Evolutionary conservation across 768 basidiomycete species (phyloP), one percentile per base, ranked within the genome.

Genomic region (Boletus edulis): DNA sequence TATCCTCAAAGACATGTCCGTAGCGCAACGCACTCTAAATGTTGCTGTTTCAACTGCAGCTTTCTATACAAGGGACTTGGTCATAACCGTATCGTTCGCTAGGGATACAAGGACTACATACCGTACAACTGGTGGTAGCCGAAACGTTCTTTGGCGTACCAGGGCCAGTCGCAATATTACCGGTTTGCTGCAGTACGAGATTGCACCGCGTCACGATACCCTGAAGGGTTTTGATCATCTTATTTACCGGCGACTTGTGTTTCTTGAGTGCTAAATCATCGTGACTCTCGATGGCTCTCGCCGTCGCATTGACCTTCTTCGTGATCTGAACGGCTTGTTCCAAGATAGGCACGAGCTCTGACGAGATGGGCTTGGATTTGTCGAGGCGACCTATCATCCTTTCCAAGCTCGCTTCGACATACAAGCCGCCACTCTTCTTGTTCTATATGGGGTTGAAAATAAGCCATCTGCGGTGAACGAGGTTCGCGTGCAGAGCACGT

Each of bases 151-250:
- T 51, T 22, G 56, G 56, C 5, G 60, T 62, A 18, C 60, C 61
- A 18, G 61, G 61, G 15, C 60, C 61, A 14, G 48, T 58, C 13
- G 53, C 56, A n/a, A 41, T 31, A n/a, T 46, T 58, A 1, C 56
- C 61, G 2, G 56, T 54, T 38, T 62, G 61, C 29, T 55, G 61
- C 12, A 62, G 50, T 41, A 62, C 55, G 20, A 62, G 60, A 34
- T 62, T 62, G 39, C 61, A 62, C 38, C 48, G 60, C 12, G 61
- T 62, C n/a, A 62, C 61, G n/a, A 58, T 55, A 14, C 29, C 48
- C 22, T 51, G 56, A 15, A 62, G 51, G 15, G 42, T 27, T 5
- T 55, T 52, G 20, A 53, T 62, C 60, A 62, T 62, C 52, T 38
- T 50, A 13, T 62, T 53, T 5, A 62, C 54, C 24, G 15, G 41